Evolutionary conservation across 176 grass and related monocot genomes (phyloP), one percentile per base, ranked within the genome.

Genomic region (Alopecurus myosuroides): DNA sequence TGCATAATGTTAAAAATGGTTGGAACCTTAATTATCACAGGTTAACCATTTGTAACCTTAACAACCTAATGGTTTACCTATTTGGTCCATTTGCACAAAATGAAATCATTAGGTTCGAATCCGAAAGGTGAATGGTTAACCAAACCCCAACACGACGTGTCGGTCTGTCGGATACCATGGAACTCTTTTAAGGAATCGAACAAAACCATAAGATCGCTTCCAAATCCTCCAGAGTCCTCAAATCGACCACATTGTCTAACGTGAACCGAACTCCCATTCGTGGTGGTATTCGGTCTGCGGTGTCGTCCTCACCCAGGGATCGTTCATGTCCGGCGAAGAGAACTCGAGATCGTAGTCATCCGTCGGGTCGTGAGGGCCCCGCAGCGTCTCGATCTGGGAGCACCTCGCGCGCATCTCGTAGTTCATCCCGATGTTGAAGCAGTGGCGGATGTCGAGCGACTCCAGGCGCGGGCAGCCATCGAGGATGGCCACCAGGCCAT

Each of bases 361-460:
- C 15, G 26, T 70, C 6, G 80, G 33, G 69, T 61, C 68, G 8
- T 7, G 3, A 1, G 81, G 68, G 8, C 44, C 25, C 35, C 66
- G 60, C 9, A 83, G 39, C 4, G 11, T 74, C 37, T 48, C 6
- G 11, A 83, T 22, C 70, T 18, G 19, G 4, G 37, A 70, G 33
- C 69, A 62, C 53, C 1, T 74, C 2, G 19, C 51, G 9, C 53
- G 26, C 37, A 62, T 30, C 9, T 31, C 69, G 7, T 74, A 4
- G 10, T 62, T 15, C 53, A 74, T 35, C 28, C 29, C 1, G 4
- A 83, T 70, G 12, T 62, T 83, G 81, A 83, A 74, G 8, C 81
- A 83, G 25, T 83, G 51, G 19, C 81, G 81, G 69, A 83, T 49
- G 81, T 74, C 81, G 20, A 83, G 81, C 4, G 52, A 74, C 52